These are phyloP conservation scores for Corynespora cassiicola DNA, from an alignment of 2,329 filamentous ascomycete species.

Conservation along the genomic window DNA sequence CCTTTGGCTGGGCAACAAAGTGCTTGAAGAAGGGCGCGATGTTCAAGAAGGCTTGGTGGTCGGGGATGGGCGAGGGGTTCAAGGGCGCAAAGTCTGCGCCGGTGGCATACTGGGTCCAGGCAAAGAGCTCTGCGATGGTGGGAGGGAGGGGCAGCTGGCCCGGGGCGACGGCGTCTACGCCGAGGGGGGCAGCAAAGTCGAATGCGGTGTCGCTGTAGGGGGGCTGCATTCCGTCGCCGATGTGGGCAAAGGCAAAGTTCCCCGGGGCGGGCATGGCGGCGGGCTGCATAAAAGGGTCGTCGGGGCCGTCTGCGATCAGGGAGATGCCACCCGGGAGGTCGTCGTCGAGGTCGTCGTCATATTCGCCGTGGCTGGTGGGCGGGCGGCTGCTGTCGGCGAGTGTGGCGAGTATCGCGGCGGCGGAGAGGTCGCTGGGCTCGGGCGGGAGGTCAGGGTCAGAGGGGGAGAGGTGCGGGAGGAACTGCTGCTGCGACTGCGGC, in stretches of 20 bases:
- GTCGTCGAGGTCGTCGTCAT: constrained; percentile 15
- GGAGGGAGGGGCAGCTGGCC: no score
- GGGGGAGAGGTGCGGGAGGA: constrained; percentile 7
- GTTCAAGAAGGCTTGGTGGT: constrained; percentile 28
- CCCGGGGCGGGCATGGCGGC: no score
- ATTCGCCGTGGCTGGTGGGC: constrained; percentile 29
- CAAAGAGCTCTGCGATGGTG: no score
- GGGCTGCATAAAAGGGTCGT: no score
- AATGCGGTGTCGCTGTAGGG: no score
- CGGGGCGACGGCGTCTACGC: no score
- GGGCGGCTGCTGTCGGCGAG: constrained; percentile 38
- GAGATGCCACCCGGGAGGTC: constrained; percentile 35
- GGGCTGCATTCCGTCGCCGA: no score
- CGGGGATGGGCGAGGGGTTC: constrained; percentile 1
- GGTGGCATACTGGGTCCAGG: constrained; percentile 20
- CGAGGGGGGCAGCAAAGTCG: no score
- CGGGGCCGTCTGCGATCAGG: constrained; percentile 25
- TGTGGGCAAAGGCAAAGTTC: no score
- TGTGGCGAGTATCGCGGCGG: constrained; percentile 34
- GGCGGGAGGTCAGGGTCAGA: constrained; percentile 14
- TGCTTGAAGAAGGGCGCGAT: constrained; percentile 36
- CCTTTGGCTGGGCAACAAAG: constrained; percentile 20
- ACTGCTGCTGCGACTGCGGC: no score
- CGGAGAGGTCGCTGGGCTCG: constrained; percentile 29
- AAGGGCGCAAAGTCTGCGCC: not conserved